These are phyloP conservation scores for Penstemon davidsonii DNA, from an alignment of 257 asterid genomes.

Conservation along the genomic window DNA sequence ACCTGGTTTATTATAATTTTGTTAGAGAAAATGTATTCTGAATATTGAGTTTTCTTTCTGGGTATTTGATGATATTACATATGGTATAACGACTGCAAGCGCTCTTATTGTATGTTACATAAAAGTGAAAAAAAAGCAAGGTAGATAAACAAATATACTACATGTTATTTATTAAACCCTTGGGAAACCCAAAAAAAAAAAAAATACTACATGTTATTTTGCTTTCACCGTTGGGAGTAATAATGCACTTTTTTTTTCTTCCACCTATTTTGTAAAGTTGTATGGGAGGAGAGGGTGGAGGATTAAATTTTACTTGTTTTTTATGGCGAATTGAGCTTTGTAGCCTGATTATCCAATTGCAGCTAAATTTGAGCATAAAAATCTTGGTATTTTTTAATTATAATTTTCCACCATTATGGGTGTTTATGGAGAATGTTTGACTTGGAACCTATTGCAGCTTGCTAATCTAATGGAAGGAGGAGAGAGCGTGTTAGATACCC, in stretches of 20 bases:
- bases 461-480: constrained; percentile 54
- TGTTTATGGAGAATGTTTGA: constrained; percentile 22
- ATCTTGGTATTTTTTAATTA: neutral
- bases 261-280: neutral
- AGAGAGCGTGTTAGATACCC: constrained; percentile 51
- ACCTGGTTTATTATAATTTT: too few species aligned
- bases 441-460: constrained; percentile 25
- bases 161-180: neutral
- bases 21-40: too few species aligned
- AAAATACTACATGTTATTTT: neutral
- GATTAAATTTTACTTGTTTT: neutral
- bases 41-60: too few species aligned
- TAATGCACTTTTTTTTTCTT: neutral
- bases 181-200: too few species aligned
- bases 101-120: neutral
- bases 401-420: neutral
- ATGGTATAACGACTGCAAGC: neutral
- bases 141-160: neutral
- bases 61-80: neutral
- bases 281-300: neutral
- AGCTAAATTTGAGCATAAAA: neutral
- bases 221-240: neutral
- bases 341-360: neutral
- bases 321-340: neutral
- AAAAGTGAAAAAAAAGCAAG: neutral